A percentile compares a stretch with the other conserved stretches of the same genome.
phyloP scores from a whole-genome alignment of 495 filamentous ascomycete genomes.

The Xylaria nigripes region DNA sequence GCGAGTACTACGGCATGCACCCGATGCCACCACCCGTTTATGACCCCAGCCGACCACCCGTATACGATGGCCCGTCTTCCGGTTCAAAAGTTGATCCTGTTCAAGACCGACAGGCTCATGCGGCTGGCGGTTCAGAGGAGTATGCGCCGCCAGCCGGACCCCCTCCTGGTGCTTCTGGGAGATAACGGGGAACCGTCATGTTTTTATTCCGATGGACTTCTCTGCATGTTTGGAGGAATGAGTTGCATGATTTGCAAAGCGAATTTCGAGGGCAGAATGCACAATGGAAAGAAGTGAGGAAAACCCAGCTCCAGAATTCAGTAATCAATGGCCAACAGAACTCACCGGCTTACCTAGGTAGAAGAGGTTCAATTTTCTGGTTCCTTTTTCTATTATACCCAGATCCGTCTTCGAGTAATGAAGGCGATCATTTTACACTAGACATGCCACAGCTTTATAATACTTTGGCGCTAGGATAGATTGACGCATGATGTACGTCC shows the following conservation, averaged over 20 bases:
- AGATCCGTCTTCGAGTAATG: too few relatives aligned
- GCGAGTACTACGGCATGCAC: conserved; percentile 48
- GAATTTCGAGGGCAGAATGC: too few relatives aligned
- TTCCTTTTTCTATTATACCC: too few relatives aligned
- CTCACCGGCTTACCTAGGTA: too few relatives aligned
- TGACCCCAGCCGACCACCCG: conserved; percentile 42
- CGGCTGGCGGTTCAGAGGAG: conserved; percentile 23
- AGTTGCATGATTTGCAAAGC: not conserved
- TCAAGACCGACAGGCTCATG: conserved; percentile 33
- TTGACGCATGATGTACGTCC: too few relatives aligned
- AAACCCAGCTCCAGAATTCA: too few relatives aligned
- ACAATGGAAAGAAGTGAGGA: too few relatives aligned
- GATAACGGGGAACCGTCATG: not conserved
- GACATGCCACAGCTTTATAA: too few relatives aligned
- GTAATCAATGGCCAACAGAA: too few relatives aligned
- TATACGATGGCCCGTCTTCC: conserved; percentile 48
- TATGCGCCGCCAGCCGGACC: conserved; percentile 39
- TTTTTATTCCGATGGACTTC: not conserved
- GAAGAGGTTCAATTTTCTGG: too few relatives aligned
- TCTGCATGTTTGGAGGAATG: not conserved
- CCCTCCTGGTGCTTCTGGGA: conserved; percentile 21
- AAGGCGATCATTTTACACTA: too few relatives aligned
- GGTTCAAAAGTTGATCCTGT: conserved; percentile 50
- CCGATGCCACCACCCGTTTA: conserved; percentile 49
- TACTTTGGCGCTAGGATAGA: too few relatives aligned